phyloP scores from a whole-genome alignment of 2,329 filamentous ascomycete species.

The Bretziella fagacearum region DNA sequence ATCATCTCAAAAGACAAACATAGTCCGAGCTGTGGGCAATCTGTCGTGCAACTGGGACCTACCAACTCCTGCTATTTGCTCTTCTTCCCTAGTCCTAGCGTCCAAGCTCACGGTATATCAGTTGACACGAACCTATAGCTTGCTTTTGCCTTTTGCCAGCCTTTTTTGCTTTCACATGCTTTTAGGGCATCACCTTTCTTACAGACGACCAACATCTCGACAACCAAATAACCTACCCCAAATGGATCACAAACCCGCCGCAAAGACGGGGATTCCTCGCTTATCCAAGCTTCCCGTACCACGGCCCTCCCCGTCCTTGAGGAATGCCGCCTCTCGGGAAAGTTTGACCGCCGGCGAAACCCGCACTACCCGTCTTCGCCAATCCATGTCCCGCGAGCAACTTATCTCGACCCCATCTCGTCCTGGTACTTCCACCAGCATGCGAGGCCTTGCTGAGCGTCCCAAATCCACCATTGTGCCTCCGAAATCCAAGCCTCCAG shows the following conservation, averaged over 20 bases:
- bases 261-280: slow-evolving; percentile 13
- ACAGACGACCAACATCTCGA: background rate
- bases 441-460: background rate
- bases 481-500: slow-evolving; percentile 6
- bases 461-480: slow-evolving; percentile 5
- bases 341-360: slow-evolving; percentile 10
- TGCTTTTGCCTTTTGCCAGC: background rate
- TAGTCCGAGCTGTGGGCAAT: background rate
- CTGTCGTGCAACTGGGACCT: background rate
- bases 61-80: background rate
- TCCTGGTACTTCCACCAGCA: background rate
- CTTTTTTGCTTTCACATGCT: background rate
- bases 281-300: slow-evolving; percentile 14
- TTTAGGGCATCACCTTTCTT: background rate
- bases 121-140: background rate
- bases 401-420: slow-evolving; percentile 1
- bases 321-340: slow-evolving; percentile 11
- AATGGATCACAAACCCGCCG: slow-evolving; percentile 10
- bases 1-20: background rate
- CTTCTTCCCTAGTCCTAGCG: background rate
- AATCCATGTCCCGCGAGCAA: slow-evolving; percentile 13
- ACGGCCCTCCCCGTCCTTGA: slow-evolving; percentile 5
- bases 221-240: background rate
- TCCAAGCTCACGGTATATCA: background rate
- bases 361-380: slow-evolving; percentile 11